Conservation (phyloP, 1,284 basidiomycete species). For the Anthracocystis walkeri region DNA sequence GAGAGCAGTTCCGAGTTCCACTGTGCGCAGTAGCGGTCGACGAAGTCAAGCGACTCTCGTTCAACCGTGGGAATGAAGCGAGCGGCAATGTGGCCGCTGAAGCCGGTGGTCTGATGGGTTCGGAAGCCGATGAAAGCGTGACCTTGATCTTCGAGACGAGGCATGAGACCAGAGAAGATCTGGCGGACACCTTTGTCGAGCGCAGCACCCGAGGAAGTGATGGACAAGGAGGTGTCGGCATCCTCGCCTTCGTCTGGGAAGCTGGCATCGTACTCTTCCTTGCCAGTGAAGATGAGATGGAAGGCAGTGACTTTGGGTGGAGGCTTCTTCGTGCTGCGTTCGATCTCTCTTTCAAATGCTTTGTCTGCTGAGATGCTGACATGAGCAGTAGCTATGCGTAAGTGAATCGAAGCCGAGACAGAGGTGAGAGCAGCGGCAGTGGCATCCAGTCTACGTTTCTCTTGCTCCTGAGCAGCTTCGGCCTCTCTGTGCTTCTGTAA, state of each 20-base stretch:
- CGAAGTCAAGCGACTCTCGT: conserved; percentile 86
- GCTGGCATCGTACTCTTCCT: conserved; percentile 83
- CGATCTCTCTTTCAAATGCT: conserved; percentile 81
- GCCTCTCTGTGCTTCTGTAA: conserved; percentile 25
- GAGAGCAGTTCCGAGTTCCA: conserved; percentile 64
- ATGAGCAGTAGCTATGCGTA: conserved; percentile 86
- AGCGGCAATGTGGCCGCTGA: conserved; percentile 89
- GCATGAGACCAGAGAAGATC: conserved; percentile 70
- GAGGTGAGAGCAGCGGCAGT: conserved; percentile 46
- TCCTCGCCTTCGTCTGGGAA: conserved; percentile 72
- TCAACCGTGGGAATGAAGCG: conserved; percentile 98
- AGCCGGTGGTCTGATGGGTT: conserved; percentile 91
- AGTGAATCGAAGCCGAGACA: conserved; percentile 76
- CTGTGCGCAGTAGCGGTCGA: conserved; percentile 68
- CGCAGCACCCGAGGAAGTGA: conserved; percentile 86
- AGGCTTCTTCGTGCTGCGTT: conserved; percentile 94
- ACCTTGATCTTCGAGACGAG: conserved; percentile 63
- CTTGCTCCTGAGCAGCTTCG: conserved; percentile 23
- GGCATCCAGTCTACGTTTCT: conserved; percentile 22
- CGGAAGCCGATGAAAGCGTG: conserved; percentile 70
- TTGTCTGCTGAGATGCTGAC: conserved; percentile 80
- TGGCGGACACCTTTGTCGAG: conserved; percentile 53
- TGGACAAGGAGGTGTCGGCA: conserved; percentile 61
- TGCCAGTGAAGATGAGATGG: conserved; percentile 90
- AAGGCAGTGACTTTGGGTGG: conserved; percentile 83